phyloP scores from a whole-genome alignment of 1,139 yeast species.

The Candida tropicalis region DNA sequence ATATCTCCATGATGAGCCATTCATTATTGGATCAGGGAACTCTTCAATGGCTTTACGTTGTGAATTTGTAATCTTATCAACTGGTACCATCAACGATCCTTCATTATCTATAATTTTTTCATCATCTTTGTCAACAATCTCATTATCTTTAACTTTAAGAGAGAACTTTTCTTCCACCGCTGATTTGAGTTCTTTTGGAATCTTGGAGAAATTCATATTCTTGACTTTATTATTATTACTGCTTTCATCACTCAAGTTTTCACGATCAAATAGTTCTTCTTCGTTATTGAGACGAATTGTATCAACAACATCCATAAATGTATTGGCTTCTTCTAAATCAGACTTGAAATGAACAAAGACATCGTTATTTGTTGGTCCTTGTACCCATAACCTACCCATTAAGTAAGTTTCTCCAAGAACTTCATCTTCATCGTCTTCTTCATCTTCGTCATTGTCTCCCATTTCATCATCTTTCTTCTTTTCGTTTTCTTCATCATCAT shows the following conservation, averaged over 20 bases:
- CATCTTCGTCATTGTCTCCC: conserved; percentile 31
- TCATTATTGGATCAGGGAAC: conserved; percentile 53
- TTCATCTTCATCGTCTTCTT: conserved; percentile 42
- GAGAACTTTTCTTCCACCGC: conserved; percentile 22
- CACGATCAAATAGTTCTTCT: conserved; percentile 13
- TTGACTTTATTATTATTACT: conserved; percentile 12
- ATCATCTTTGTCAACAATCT: conserved; percentile 18
- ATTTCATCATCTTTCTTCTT: conserved; percentile 36
- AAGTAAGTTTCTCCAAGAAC: conserved; percentile 62
- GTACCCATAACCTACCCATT: conserved; percentile 91
- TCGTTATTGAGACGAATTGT: conserved; percentile 1
- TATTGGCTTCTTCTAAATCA: conserved; percentile 8
- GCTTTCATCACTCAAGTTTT: conserved; percentile 18
- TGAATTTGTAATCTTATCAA: conserved; percentile 37
- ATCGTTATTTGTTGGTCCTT: conserved; percentile 83
- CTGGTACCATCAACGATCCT: conserved; percentile 42
- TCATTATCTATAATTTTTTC: conserved; percentile 37
- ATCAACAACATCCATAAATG: conserved; percentile 9
- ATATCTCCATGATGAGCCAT: conserved; percentile 66
- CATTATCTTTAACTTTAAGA: conserved; percentile 21
- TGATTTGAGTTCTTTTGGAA: conserved; percentile 23
- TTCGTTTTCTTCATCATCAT: conserved; percentile 31
- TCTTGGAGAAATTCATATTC: conserved; percentile 20
- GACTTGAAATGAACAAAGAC: conserved; percentile 28
- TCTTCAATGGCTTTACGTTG: conserved; percentile 76